Percentiles rank a stretch among this genome's conserved stretches.
Evolutionary conservation across 1,284 basidiomycete genomes (phyloP).

Genomic region (Amylostereum chailletii): DNA sequence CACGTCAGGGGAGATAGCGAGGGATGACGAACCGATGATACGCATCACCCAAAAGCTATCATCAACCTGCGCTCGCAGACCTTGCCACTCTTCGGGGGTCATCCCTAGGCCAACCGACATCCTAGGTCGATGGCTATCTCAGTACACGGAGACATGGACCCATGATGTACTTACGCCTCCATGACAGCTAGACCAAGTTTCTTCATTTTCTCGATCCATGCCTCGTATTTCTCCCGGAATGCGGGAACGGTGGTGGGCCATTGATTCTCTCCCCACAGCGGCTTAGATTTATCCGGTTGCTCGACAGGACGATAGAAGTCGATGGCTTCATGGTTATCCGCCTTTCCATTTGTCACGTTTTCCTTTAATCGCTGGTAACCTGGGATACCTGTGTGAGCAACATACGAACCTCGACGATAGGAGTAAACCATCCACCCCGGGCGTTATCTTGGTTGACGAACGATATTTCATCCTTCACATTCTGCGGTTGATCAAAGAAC

Average conservation of each 20-base stretch:
- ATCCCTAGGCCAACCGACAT: constrained; percentile 77
- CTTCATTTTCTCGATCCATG: constrained; percentile 80
- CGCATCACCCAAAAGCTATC: constrained; percentile 87
- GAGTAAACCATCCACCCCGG: constrained; percentile 43
- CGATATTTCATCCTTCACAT: constrained; percentile 64
- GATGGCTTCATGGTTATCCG: constrained; percentile 79
- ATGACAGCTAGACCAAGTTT: constrained; percentile 66
- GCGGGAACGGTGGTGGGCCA: constrained; percentile 55
- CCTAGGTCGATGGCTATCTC: constrained; percentile 24
- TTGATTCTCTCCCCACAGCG: constrained; percentile 76
- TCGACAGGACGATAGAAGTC: constrained; percentile 74
- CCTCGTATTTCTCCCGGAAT: constrained; percentile 56
- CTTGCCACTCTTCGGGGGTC: constrained; percentile 59
- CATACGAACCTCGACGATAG: not conserved
- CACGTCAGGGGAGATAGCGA: not conserved
- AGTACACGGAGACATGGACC: not conserved
- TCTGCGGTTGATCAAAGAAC: constrained; percentile 66
- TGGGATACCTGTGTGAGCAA: constrained; percentile 16
- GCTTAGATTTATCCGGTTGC: constrained; percentile 57
- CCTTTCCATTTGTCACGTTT: constrained; percentile 78
- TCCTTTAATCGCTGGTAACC: constrained; percentile 68
- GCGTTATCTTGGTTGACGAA: constrained; percentile 63
- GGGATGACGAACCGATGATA: constrained; percentile 50
- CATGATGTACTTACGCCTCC: constrained; percentile 54
- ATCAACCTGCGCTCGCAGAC: constrained; percentile 57